phyloP scores from a whole-genome alignment of 352 stramenopile species.

The Globisporangium nunn region DNA sequence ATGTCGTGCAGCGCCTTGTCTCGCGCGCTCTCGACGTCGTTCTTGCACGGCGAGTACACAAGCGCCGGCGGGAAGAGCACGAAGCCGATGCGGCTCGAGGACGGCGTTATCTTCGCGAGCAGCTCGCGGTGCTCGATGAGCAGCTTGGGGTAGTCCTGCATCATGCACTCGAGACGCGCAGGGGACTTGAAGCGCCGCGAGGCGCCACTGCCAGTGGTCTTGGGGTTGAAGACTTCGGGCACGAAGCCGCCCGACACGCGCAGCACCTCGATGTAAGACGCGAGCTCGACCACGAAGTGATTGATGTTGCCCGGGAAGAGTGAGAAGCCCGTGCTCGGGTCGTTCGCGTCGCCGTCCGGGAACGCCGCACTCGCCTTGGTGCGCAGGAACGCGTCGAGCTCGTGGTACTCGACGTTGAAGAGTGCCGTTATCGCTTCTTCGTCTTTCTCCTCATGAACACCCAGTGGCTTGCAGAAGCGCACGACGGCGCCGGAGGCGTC shows the following conservation, averaged over 20 bases:
- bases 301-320: constrained; percentile 76
- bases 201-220: constrained; percentile 23
- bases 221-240: constrained; percentile 71
- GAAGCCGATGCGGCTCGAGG: constrained; percentile 20
- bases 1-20: constrained; percentile 45
- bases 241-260: constrained; percentile 42
- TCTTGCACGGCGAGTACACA: constrained; percentile 76
- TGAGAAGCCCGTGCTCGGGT: constrained; percentile 41
- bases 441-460: background rate
- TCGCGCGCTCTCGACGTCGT: constrained; percentile 45
- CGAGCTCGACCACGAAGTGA: constrained; percentile 46
- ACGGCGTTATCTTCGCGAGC: constrained; percentile 4
- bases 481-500: constrained; percentile 78
- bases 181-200: constrained; percentile 50
- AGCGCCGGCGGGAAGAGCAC: constrained; percentile 48
- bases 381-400: constrained; percentile 63
- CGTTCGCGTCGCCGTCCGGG: constrained; percentile 54
- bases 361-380: constrained; percentile 31
- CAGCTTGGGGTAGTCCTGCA: constrained; percentile 72
- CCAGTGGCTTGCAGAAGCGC: constrained; percentile 26
- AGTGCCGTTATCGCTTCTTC: constrained; percentile 17
- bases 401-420: constrained; percentile 75
- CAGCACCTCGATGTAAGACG: constrained; percentile 43
- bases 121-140: constrained; percentile 22
- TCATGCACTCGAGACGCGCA: constrained; percentile 70